These are phyloP conservation scores for Cryptosporidium parvum DNA, from an alignment of 169 alveolate species.

Conservation along the genomic window DNA sequence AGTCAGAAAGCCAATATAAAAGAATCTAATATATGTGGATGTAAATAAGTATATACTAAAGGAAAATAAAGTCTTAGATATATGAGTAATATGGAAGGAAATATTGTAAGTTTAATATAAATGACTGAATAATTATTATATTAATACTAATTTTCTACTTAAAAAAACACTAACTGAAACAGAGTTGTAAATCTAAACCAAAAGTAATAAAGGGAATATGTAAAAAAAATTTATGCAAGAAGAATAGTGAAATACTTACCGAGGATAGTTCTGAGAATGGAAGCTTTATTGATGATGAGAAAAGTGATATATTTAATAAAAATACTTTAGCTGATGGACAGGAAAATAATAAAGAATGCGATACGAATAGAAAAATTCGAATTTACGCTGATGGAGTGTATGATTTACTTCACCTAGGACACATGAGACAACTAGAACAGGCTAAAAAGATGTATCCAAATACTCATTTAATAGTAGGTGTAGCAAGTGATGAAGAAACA, in stretches of 20 bases:
- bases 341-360: conserved; percentile 75
- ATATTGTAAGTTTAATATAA: conserved; percentile 12
- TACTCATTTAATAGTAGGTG: conserved; percentile 95
- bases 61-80: not conserved
- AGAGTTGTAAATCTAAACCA: conserved; percentile 3
- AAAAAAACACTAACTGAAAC: not conserved
- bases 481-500: conserved; percentile 96
- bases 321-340: not conserved
- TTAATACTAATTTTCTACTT: no score
- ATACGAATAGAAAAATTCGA: conserved; percentile 83
- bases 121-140: not conserved
- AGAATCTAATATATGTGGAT: conserved; percentile 1
- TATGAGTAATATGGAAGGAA: conserved; percentile 16
- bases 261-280: not conserved
- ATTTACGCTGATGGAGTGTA: conserved; percentile 93
- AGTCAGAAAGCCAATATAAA: not conserved
- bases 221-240: not conserved
- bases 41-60: not conserved
- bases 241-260: not conserved
- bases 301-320: not conserved
- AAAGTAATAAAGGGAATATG: conserved; percentile 12
- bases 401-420: conserved; percentile 97
- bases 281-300: not conserved
- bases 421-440: conserved; percentile 95
- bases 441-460: conserved; percentile 94